A percentile compares a stretch with the other conserved stretches of the same genome.
These are phyloP conservation scores for Coleophoma eucalyptorum DNA, from an alignment of 2,329 filamentous ascomycete genomes.

Conservation along the genomic window DNA sequence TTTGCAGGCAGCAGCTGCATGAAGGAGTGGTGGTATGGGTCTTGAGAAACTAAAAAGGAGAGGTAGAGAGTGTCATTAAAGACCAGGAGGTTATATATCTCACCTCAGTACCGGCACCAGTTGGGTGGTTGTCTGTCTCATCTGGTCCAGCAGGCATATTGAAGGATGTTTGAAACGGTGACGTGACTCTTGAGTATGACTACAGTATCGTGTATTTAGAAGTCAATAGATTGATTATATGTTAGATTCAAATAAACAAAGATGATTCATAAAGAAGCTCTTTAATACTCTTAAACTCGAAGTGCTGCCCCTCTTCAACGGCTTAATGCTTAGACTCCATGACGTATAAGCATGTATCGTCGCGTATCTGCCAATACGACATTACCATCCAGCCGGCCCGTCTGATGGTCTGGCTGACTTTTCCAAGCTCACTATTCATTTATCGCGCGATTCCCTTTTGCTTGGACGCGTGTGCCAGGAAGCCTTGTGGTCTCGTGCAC, in stretches of 20 bases:
- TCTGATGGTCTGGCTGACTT: too few species aligned
- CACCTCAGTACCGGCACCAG: conserved; percentile 27
- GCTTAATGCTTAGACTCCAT: neutral
- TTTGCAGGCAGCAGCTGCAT: neutral
- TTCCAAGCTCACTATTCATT: too few species aligned
- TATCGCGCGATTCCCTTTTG: too few species aligned
- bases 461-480: too few species aligned
- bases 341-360: neutral
- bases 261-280: neutral
- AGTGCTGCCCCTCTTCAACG: too few species aligned
- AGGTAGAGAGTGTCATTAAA: neutral
- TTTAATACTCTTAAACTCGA: too few species aligned
- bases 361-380: conserved; percentile 1
- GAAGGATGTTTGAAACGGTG: neutral
- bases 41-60: neutral
- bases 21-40: neutral
- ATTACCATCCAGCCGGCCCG: too few species aligned
- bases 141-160: conserved; percentile 33
- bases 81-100: neutral
- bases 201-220: too few species aligned
- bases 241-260: too few species aligned
- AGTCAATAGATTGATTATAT: neutral
- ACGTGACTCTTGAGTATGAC: too few species aligned
- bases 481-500: too few species aligned
- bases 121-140: conserved; percentile 30